Percentiles rank a stretch among this genome's conserved stretches.
Conservation (phyloP, 139 green algal genomes). For the Helicosporidium sp. region DNA sequence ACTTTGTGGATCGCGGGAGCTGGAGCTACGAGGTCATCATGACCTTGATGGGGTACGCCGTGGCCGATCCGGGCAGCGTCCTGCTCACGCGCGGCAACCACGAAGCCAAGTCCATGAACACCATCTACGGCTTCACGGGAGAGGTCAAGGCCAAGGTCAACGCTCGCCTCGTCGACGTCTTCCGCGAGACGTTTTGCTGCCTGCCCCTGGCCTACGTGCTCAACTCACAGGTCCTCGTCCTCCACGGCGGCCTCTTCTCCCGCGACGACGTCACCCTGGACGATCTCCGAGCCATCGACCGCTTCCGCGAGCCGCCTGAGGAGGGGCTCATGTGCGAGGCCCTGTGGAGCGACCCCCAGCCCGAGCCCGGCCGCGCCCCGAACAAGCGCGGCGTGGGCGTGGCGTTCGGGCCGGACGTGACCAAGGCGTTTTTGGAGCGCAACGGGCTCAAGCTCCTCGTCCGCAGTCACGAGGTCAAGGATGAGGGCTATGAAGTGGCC, state of each 20-base stretch:
- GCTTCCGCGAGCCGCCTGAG: slow-evolving; percentile 77
- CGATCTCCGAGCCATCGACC: slow-evolving; percentile 65
- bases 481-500: slow-evolving; percentile 82
- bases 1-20: slow-evolving; percentile 80
- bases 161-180: slow-evolving; percentile 65
- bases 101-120: slow-evolving; percentile 87
- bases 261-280: slow-evolving; percentile 68
- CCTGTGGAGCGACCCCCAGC: slow-evolving; percentile 82
- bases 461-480: slow-evolving; percentile 79
- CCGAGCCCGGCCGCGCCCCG: slow-evolving; percentile 38
- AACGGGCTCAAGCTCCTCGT: slow-evolving; percentile 77
- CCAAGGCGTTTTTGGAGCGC: slow-evolving; percentile 57
- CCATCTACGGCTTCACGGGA: slow-evolving; percentile 88
- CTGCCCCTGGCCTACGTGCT: slow-evolving; percentile 75
- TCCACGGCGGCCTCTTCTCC: slow-evolving; percentile 83
- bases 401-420: slow-evolving; percentile 59
- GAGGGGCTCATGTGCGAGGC: slow-evolving; percentile 90
- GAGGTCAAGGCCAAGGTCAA: slow-evolving; percentile 77
- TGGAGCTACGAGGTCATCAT: slow-evolving; percentile 87
- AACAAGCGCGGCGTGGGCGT: slow-evolving; percentile 83
- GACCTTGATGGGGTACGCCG: slow-evolving; percentile 78
- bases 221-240: slow-evolving; percentile 61
- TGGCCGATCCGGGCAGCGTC: slow-evolving; percentile 51
- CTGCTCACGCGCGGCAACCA: slow-evolving; percentile 87
- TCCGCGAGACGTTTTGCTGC: slow-evolving; percentile 72